Conservation (phyloP, 2,329 filamentous ascomycete genomes). For the Penicillium sp. region DNA sequence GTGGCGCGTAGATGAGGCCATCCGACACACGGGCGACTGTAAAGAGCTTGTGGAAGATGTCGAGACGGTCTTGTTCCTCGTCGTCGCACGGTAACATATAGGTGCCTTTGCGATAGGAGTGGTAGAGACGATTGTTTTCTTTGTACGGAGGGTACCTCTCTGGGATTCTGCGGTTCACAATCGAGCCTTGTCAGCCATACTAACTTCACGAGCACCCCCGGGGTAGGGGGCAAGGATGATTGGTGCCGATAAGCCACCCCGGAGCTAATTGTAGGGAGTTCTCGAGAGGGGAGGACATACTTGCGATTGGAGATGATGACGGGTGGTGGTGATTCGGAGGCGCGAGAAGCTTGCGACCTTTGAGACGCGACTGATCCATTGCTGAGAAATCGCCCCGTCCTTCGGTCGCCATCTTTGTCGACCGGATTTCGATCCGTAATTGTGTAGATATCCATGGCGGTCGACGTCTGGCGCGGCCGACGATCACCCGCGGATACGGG, state of each 20-base stretch:
- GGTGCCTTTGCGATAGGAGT: constrained; percentile 59
- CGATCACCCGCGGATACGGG: constrained; percentile 5
- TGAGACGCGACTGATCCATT: constrained; percentile 27
- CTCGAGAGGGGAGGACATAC: constrained; percentile 9
- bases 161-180: constrained; percentile 21
- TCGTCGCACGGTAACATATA: constrained; percentile 76
- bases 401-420: constrained; percentile 14
- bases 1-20: constrained; percentile 37
- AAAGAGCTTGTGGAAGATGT: constrained; percentile 76
- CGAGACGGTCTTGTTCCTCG: constrained; percentile 69
- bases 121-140: constrained; percentile 66
- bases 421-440: constrained; percentile 28
- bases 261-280: no score
- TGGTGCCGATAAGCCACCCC: background rate
- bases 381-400: constrained; percentile 21
- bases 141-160: constrained; percentile 43
- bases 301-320: constrained; percentile 18
- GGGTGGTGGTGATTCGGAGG: constrained; percentile 16
- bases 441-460: constrained; percentile 32
- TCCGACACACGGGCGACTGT: constrained; percentile 53
- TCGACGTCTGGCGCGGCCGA: constrained; percentile 30
- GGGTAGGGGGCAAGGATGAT: no score
- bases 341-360: constrained; percentile 14
- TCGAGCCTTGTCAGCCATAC: background rate
- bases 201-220: background rate